Base-by-base conservation (phyloP, 805 yeast genomes). In the Saccharomyces mikatae region DNA sequence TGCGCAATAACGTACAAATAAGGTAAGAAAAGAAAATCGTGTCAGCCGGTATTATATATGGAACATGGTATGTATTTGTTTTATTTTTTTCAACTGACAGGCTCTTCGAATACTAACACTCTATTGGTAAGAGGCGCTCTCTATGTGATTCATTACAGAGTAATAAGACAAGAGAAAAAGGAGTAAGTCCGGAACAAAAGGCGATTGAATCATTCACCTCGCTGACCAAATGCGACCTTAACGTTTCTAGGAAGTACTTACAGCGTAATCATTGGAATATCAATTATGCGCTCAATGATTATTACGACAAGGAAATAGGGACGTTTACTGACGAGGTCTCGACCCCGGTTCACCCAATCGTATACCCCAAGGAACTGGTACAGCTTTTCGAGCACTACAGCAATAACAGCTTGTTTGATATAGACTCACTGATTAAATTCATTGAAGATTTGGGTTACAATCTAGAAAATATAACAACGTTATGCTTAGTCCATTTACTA, bases 391-490 rank as follows among this genome's bases (percentile, higher is more conserved):
- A 61, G 10, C 57, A 52, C 27, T 64, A 65, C 50, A 57, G 62
- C 3, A 58, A 63, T 11, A 54, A 47, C 17, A 63, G 59, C 3
- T 69, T 65, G 1, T 87, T 90, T 41, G 92, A 83, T 27, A 75
- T 87, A 9, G 94, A 89, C 55, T 97, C 96, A 0, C 86, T 97
- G 0, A 67, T 91, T 9, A 60, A 65, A 44, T 88, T 84, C 61
- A 72, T 92, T 24, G 76, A 75, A 14, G 96, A 85, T 61, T 70
- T 92, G 49, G 83, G 80, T 0, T 75, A 85, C 41, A 81, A 81
- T 13, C 85, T 90, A 0, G 98, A 92, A 60, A 90, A 91, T 64
- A 75, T 81, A 8, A 78, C 75, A 5, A 84, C 89, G 2, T 73
- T 92, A 47, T 82, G 87, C 0, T 67, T 92, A 10, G 89, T 94